Evolutionary conservation across 2,329 filamentous ascomycete species (phyloP), one percentile per base, ranked within the genome.

Genomic region (Fusarium heterosporum): DNA sequence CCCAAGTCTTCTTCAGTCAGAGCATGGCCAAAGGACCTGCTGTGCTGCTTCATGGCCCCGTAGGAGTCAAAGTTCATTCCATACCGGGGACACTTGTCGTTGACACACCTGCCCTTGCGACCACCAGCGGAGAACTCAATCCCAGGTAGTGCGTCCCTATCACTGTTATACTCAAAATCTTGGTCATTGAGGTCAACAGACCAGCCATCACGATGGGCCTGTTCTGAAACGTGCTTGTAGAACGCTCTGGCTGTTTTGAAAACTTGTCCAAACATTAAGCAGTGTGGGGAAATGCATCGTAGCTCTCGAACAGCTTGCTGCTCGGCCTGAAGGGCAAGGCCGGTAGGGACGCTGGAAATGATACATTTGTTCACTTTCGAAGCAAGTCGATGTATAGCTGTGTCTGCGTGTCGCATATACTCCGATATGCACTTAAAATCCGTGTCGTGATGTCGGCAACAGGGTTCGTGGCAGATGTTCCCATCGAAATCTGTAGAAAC

Each of bases 371-470:
- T 55, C 19, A 72, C 4, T 14, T 38, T 49, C 6, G 40, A 17
- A 1, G 72, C 73, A 3, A 61, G 8, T 13, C 72, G 74, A 1
- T 64, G 38, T 12, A 12, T n/a, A 2, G 28, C 30, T 0, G 61
- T 61, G 1, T 61, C 50, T 8, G 22, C 19, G 7, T 75, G 74
- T 10, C 68, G 48, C 2, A 13, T 30, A 8, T 53, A 66, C 16
- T 74, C 66, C 1, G 70, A 72, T 4, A 26, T 34, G 17, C 61
- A 51, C 8, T 49, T 46, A 22, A 66, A 76, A n/a, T 73, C 51
- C 3, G 14, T 52, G 2, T 61, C 60, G 2, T 59, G 65, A 1
- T 55, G 52, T 6, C 42, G 39, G 12, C 72, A 74, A 26, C 72
- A 73, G 0, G 65, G 53, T 10, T 72, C 67, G 1, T 45, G 34